Percentiles rank a stretch among this genome's conserved stretches.
Conservation (phyloP, 2,329 filamentous ascomycete genomes). For the Ophiostoma piceae region DNA sequence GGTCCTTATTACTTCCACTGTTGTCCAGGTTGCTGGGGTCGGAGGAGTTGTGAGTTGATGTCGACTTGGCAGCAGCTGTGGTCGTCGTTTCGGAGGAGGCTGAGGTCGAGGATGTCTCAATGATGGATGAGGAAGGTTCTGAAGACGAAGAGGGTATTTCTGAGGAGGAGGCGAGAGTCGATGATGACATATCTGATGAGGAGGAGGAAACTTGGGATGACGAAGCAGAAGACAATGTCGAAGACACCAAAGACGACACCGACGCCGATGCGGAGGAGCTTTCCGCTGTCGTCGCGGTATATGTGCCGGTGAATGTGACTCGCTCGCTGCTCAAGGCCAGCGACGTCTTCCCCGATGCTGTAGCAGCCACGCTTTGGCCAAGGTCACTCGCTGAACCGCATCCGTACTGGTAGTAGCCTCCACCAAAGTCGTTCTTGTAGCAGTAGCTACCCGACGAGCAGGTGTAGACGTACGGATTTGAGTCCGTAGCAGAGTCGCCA, state of each 20-base stretch:
- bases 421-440: conserved; percentile 51
- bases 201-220: conserved; percentile 21
- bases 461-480: conserved; percentile 54
- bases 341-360: conserved; percentile 40
- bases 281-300: conserved; percentile 30
- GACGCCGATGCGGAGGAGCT: not conserved
- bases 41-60: conserved; percentile 23
- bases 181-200: not conserved
- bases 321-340: conserved; percentile 39
- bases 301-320: conserved; percentile 39
- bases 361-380: conserved; percentile 46
- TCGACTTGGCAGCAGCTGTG: conserved; percentile 17
- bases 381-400: conserved; percentile 48
- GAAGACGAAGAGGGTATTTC: not conserved
- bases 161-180: conserved; percentile 23
- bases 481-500: conserved; percentile 41
- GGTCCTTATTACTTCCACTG: conserved; percentile 27
- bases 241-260: conserved; percentile 11
- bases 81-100: conserved; percentile 24
- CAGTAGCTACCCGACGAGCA: conserved; percentile 49
- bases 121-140: conserved; percentile 1
- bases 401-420: conserved; percentile 53
- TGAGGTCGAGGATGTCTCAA: conserved; percentile 12
- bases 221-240: conserved; percentile 17
- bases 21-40: conserved; percentile 28